phyloP scores from a whole-genome alignment of 2,329 filamentous ascomycete genomes.

The Magnaporthiopsis poae region DNA sequence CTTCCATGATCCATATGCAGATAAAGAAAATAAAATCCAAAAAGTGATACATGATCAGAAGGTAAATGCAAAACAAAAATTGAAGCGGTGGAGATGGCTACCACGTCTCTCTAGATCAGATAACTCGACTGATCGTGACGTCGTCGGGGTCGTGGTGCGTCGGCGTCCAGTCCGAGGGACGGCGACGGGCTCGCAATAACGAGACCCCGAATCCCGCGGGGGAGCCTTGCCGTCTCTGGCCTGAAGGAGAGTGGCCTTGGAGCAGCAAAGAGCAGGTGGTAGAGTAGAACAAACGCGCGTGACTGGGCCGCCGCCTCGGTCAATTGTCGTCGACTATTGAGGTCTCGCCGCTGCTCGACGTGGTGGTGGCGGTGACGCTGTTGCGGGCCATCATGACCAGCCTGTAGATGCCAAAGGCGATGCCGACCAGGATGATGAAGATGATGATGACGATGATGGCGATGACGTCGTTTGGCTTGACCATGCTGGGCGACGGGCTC shows the following conservation, averaged over 20 bases:
- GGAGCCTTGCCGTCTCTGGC: background rate
- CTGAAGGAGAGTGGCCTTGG: background rate
- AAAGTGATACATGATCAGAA: background rate
- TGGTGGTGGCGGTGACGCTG: conserved; percentile 29
- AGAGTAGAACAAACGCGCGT: background rate
- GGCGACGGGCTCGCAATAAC: background rate
- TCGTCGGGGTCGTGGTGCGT: background rate
- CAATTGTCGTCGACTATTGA: conserved; percentile 8
- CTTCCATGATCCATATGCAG: background rate
- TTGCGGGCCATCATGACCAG: conserved; percentile 43
- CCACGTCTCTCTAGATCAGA: background rate
- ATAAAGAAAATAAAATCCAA: background rate
- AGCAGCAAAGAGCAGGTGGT: too few species aligned
- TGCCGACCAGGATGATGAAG: conserved; percentile 50
- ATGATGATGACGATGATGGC: conserved; percentile 59
- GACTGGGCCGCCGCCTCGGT: background rate
- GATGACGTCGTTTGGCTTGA: conserved; percentile 57
- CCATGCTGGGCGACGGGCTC: conserved; percentile 33
- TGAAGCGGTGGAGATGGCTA: background rate
- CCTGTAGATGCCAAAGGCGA: conserved; percentile 55
- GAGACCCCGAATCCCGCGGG: background rate
- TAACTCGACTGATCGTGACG: background rate
- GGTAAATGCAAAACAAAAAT: background rate
- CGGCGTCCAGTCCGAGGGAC: too few species aligned
- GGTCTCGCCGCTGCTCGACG: conserved; percentile 16